Evolutionary conservation across 805 yeast genomes (phyloP).

Genomic region (Ogataea nonfermentans): DNA sequence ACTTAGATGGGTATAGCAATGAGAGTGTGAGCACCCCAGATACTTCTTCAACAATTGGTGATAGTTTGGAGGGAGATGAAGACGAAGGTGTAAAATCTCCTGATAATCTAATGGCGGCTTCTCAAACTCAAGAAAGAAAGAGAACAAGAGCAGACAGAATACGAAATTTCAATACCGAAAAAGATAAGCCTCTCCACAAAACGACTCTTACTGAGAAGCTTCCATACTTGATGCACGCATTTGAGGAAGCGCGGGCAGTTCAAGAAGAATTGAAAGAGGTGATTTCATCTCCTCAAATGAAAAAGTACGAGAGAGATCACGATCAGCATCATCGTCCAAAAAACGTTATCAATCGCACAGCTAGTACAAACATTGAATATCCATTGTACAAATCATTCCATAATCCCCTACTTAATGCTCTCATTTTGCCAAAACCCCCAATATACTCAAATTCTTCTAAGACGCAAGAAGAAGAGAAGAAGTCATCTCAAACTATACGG

Average conservation of each 20-base stretch:
- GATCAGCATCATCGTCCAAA: background rate
- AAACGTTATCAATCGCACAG: background rate
- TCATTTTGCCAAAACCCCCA: conserved; percentile 1
- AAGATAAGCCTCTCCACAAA: conserved; percentile 38
- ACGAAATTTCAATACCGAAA: background rate
- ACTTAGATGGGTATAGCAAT: conserved; percentile 5
- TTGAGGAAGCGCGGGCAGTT: conserved; percentile 57
- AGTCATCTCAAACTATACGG: too few relatives aligned
- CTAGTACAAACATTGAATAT: background rate
- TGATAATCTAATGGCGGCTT: conserved; percentile 9
- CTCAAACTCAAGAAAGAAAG: conserved; percentile 10
- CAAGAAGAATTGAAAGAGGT: conserved; percentile 45
- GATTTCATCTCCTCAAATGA: conserved; percentile 11
- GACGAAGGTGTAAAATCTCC: conserved; percentile 10
- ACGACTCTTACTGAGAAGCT: conserved; percentile 61
- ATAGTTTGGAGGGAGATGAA: conserved; percentile 15
- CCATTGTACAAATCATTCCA: conserved; percentile 3
- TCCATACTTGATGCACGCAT: conserved; percentile 65
- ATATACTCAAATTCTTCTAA: background rate
- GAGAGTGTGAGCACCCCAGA: conserved; percentile 8
- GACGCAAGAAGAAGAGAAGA: too few relatives aligned
- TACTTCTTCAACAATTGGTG: conserved; percentile 14
- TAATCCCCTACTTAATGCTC: conserved; percentile 6
- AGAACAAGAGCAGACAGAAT: conserved; percentile 3
- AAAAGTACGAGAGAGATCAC: conserved; percentile 2